Conservation (phyloP, 805 yeast genomes). For the Wickerhamomyces canadensis region DNA sequence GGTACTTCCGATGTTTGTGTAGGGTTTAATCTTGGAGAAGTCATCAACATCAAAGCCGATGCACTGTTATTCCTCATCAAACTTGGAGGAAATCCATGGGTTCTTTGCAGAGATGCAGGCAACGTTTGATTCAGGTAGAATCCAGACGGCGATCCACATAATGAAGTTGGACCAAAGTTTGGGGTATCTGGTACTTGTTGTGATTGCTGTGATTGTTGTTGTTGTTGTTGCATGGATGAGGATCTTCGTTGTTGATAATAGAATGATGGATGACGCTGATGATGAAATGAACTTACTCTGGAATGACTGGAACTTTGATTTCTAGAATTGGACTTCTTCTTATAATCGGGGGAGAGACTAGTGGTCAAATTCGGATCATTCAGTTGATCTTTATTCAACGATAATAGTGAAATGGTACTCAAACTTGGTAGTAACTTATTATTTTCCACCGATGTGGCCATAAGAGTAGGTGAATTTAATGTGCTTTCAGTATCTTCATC, state of each 20-base stretch:
- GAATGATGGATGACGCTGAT: slow-evolving; percentile 16
- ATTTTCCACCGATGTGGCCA: slow-evolving; percentile 20
- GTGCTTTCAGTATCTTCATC: slow-evolving; percentile 11
- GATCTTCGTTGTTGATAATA: slow-evolving; percentile 6
- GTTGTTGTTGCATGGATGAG: slow-evolving; percentile 1
- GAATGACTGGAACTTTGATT: slow-evolving; percentile 12
- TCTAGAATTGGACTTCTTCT: slow-evolving; percentile 12
- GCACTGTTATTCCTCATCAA: slow-evolving; percentile 10
- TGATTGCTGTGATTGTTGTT: slow-evolving; percentile 8
- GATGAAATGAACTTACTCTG: slow-evolving; percentile 17
- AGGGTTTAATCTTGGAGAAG: slow-evolving; percentile 21
- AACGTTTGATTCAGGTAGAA: slow-evolving; percentile 16
- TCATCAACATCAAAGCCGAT: slow-evolving; percentile 6
- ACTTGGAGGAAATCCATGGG: slow-evolving; percentile 12
- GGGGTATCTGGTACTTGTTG: slow-evolving; percentile 19
- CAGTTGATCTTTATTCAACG: slow-evolving; percentile 15
- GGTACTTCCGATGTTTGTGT: slow-evolving; percentile 13
- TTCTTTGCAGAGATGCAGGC: slow-evolving; percentile 16
- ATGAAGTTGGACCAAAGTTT: slow-evolving; percentile 18
- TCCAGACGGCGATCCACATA: slow-evolving; percentile 19
- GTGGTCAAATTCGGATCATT: not conserved
- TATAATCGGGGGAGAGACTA: slow-evolving; percentile 4
- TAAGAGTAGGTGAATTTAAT: slow-evolving; percentile 16
- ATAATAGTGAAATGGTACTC: slow-evolving; percentile 21
- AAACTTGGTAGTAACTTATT: slow-evolving; percentile 14